Percentiles rank a stretch among this genome's conserved stretches.
phyloP scores from a whole-genome alignment of 371 early-diverging fungal species.

The Syncephalastrum monosporum region DNA sequence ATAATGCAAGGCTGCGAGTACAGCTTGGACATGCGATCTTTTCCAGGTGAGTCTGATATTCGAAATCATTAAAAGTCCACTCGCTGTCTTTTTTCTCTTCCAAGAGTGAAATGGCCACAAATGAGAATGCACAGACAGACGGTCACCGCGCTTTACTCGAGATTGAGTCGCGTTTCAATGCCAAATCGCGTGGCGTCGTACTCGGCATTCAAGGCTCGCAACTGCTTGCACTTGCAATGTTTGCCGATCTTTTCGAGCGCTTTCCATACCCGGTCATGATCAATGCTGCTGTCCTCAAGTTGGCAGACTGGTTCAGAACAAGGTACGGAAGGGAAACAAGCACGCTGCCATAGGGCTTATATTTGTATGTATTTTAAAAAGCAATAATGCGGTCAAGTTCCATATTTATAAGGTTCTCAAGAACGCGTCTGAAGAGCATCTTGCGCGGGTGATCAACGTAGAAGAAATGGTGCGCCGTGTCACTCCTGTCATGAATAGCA shows the following conservation, averaged over 20 bases:
- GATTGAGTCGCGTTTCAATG: constrained; percentile 37
- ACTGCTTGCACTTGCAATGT: constrained; percentile 52
- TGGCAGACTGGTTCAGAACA: constrained; percentile 58
- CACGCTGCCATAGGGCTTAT: background rate
- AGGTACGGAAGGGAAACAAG: constrained; percentile 28
- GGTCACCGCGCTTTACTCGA: constrained; percentile 42
- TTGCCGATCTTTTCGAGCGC: constrained; percentile 50
- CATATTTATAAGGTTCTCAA: constrained; percentile 57
- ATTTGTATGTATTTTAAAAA: constrained; percentile 7
- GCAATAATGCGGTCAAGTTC: constrained; percentile 53
- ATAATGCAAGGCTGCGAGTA: too few species aligned
- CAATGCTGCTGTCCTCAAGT: constrained; percentile 56
- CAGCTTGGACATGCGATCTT: too few species aligned
- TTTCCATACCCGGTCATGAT: constrained; percentile 57
- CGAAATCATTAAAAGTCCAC: too few species aligned
- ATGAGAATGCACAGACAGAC: constrained; percentile 10
- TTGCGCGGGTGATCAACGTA: constrained; percentile 52
- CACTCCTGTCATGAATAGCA: constrained; percentile 49
- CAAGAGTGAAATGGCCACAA: too few species aligned
- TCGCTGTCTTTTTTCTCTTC: too few species aligned
- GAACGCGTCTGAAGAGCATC: constrained; percentile 44
- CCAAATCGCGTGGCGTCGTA: constrained; percentile 34
- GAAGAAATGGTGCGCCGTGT: constrained; percentile 57
- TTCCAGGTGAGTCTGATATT: too few species aligned
- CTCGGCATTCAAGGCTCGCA: constrained; percentile 44